Conservation (phyloP, 2,329 filamentous ascomycete species). For the Fusarium oxysporum region DNA sequence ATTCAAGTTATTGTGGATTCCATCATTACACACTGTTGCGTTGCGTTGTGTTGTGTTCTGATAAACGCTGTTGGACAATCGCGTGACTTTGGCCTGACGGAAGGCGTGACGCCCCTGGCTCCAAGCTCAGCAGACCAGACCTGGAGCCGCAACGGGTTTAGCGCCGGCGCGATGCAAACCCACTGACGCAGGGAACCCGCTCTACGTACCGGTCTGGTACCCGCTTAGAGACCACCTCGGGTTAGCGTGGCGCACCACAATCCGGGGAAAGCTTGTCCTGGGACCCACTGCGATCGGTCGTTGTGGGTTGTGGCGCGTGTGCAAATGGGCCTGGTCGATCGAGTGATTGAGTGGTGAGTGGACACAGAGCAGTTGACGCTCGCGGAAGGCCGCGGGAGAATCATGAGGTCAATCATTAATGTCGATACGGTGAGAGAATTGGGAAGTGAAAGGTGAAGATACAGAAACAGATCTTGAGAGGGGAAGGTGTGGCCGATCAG, state of each 20-base stretch:
- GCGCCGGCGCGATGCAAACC: constrained; percentile 24
- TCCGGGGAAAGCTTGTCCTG: constrained; percentile 51
- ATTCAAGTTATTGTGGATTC: constrained; percentile 12
- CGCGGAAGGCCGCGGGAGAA: constrained; percentile 22
- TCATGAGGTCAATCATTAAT: constrained; percentile 1
- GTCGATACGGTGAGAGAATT: neutral
- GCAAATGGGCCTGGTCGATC: constrained; percentile 27
- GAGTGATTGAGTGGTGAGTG: constrained; percentile 23
- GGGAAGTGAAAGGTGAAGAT: neutral
- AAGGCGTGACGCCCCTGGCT: constrained; percentile 46
- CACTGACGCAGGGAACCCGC: constrained; percentile 24
- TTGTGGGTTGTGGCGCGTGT: constrained; percentile 39
- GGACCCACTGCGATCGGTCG: constrained; percentile 45
- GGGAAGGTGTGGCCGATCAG: constrained; percentile 31
- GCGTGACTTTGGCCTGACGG: constrained; percentile 49
- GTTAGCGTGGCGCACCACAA: constrained; percentile 43
- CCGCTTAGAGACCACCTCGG: constrained; percentile 28
- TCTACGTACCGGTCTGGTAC: constrained; percentile 42
- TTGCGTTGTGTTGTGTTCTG: neutral
- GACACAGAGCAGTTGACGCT: constrained; percentile 13
- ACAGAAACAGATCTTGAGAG: constrained; percentile 7
- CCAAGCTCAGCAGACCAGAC: constrained; percentile 45
- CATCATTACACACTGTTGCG: neutral
- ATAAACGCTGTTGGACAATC: constrained; percentile 39
- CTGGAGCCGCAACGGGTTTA: constrained; percentile 41